phyloP scores from a whole-genome alignment of 2,329 filamentous ascomycete genomes.

The Teratosphaeriaceae sp. region DNA sequence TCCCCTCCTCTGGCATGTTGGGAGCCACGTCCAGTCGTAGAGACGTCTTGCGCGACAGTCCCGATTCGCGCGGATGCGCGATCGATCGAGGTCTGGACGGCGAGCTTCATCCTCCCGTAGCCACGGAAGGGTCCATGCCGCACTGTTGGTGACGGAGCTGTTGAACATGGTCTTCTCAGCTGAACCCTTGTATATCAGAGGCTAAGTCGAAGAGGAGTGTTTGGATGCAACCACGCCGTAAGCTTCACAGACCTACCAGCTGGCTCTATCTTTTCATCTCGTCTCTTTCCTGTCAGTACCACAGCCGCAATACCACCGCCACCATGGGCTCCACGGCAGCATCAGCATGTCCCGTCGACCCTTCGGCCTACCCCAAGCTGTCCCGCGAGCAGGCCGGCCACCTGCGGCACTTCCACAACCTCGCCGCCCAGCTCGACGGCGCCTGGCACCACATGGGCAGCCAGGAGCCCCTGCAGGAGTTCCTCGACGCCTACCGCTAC shows the following conservation, averaged over 20 bases:
- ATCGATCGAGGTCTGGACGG: no score
- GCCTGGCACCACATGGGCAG: slow-evolving; percentile 30
- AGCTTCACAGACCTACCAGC: neutral
- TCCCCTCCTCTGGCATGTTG: no score
- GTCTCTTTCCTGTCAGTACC: neutral
- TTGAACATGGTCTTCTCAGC: no score
- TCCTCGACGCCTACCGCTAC: slow-evolving; percentile 32
- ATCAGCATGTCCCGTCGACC: neutral
- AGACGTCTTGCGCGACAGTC: no score
- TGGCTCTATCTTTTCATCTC: neutral
- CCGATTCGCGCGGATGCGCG: no score
- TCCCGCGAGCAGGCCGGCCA: slow-evolving; percentile 27
- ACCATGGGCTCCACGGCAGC: neutral
- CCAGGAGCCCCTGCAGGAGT: slow-evolving; percentile 35
- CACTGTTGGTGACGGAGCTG: no score
- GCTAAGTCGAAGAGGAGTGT: no score
- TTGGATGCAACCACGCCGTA: no score
- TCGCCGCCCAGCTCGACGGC: slow-evolving; percentile 23
- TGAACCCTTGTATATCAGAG: no score
- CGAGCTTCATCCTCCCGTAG: no score
- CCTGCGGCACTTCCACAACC: slow-evolving; percentile 33
- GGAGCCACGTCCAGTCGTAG: no score
- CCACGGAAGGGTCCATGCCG: no score
- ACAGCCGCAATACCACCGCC: neutral
- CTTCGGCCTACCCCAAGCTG: slow-evolving; percentile 11